Base-by-base conservation (phyloP, 768 basidiomycete species). In the Boletus reticuloceps region DNA sequence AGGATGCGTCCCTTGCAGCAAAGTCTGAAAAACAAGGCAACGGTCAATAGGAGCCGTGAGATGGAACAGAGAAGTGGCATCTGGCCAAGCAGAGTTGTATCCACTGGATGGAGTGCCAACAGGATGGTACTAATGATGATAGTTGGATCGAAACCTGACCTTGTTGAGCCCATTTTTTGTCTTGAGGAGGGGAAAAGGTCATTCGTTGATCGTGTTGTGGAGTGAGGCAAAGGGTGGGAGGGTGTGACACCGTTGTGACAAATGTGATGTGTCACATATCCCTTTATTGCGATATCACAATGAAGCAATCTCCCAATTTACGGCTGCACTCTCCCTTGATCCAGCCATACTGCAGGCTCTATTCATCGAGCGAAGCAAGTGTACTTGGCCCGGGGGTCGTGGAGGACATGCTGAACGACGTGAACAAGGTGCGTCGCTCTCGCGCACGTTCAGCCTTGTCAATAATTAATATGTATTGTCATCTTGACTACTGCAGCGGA, bases 1-100 rank as follows among this genome's bases (percentile, higher is more conserved):
- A 98, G 82, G 71, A 99, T 86, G 68, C 97, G 94, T 74, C 93
- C 97, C 82, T 97, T 98, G 77, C 76, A 74, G 84, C 97, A 96
- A 69, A 97, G 84, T 84, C 95, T 96, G 71, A 44, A 48, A 39
- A 47, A 36, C 50, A 10, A 43, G 22, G 20, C 1, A 12, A 16
- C 8, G 2, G 54, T 59, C 34, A 59, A 43, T 10, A 22, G 25
- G 34, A 4, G 34, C 1, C 6, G 17, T 1, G 36, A 11, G 10
- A 22, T 29, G 27, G 36, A 19, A 16, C n/a, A 13, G 7, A 25
- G 22, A 11, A 27, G 56, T 37, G 54, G 3, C 62, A 69, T 62
- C 59, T 51, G 25, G 14, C 16, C 48, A 20, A 52, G 50, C 14
- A 47, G 32, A 13, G 51, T 10, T 25, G 44, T 58, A 67, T 68